Evolutionary conservation across 192 early-diverging fungal species (phyloP).

Genomic region (Chytriomyces sp.): DNA sequence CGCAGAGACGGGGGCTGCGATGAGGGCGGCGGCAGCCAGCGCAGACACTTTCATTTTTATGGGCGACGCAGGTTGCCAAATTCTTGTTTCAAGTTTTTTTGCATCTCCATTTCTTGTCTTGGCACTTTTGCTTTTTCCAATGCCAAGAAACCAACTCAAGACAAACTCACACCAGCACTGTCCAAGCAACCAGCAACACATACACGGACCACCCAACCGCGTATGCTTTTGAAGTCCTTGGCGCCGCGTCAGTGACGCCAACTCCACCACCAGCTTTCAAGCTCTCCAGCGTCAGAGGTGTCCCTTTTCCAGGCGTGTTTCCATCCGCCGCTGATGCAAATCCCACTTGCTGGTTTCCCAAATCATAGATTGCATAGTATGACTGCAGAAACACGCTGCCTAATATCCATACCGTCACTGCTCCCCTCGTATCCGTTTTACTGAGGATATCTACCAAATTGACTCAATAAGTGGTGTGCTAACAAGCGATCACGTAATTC

Average conservation of each 20-base stretch:
- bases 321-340: background rate
- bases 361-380: background rate
- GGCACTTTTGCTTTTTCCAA: background rate
- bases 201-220: background rate
- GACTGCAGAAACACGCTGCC: background rate
- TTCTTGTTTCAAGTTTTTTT: background rate
- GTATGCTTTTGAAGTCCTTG: background rate
- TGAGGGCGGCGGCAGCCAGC: background rate
- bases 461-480: too few species aligned
- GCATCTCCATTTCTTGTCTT: background rate
- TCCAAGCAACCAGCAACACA: background rate
- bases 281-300: background rate
- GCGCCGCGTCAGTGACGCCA: background rate
- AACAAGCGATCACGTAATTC: background rate
- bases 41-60: slow-evolving; percentile 8
- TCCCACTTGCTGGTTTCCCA: background rate
- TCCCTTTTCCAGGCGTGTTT: background rate
- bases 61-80: background rate
- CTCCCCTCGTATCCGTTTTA: background rate
- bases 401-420: background rate
- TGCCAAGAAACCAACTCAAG: background rate
- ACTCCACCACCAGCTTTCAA: background rate
- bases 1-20: background rate
- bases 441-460: background rate
- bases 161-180: background rate